These are phyloP conservation scores for Clarireedia hainanense DNA, from an alignment of 2,329 filamentous ascomycete genomes.

Conservation along the genomic window DNA sequence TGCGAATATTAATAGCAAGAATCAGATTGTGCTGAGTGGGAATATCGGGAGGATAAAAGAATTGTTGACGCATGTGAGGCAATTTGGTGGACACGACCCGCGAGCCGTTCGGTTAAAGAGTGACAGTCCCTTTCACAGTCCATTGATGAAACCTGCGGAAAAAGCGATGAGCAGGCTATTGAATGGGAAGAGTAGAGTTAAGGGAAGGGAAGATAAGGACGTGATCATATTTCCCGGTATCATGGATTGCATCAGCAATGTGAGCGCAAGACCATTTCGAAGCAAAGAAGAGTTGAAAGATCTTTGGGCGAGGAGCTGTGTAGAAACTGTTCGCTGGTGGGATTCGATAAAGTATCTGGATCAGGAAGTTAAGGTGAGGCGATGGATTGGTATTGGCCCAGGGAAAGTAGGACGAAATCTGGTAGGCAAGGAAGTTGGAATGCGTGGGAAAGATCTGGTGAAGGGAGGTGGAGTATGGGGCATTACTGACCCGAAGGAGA, in stretches of 20 bases:
- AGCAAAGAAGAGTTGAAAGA: constrained; percentile 70
- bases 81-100: constrained; percentile 88
- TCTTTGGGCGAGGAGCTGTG: constrained; percentile 68
- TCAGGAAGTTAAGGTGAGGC: constrained; percentile 68
- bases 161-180: constrained; percentile 64
- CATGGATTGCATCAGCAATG: constrained; percentile 79
- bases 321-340: constrained; percentile 95
- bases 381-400: constrained; percentile 89
- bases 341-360: constrained; percentile 86
- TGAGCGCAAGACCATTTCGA: constrained; percentile 69
- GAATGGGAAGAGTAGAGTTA: constrained; percentile 46
- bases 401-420: constrained; percentile 90
- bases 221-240: constrained; percentile 67
- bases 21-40: constrained; percentile 90
- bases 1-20: constrained; percentile 91
- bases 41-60: constrained; percentile 75
- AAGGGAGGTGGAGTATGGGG: constrained; percentile 93
- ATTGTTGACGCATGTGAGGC: constrained; percentile 74
- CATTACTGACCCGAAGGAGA: constrained; percentile 70
- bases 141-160: constrained; percentile 81
- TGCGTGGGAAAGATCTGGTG: constrained; percentile 66
- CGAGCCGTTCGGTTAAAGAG: constrained; percentile 79
- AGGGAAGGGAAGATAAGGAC: constrained; percentile 48
- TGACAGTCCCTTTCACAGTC: constrained; percentile 85
- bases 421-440: constrained; percentile 91